Evolutionary conservation across 306 rosid genomes (phyloP), one percentile per base, ranked within the genome.

Genomic region (Echinosophora koreensis): DNA sequence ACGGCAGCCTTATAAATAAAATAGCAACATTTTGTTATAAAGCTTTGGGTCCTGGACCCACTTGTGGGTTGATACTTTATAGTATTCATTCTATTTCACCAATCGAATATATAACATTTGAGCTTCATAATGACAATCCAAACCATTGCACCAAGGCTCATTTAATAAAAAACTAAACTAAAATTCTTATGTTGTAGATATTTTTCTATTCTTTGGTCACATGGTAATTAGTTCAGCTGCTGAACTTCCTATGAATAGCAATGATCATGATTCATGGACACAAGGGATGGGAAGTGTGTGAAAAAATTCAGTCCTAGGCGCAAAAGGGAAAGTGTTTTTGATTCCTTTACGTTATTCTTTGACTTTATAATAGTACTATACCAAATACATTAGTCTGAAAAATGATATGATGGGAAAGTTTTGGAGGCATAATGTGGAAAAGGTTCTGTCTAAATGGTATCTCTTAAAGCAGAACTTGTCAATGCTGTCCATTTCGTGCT

Each of bases 401-500:
- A 10, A 74, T 87, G 80, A 59, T 55, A 42, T 52, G 67, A 62
- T 74, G 76, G 73, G 72, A 84, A 78, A 58, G 51, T 64, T 62
- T 49, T 49, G 77, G 72, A 70, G 56, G 72, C 74, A 61, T n/a
- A n/a, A 39, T 2, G 44, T 77, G 57, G 17, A 60, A 65, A 64
- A 58, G 37, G 77, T 71, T 69, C 22, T 82, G 59, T 52, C 55
- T 32, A 81, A 37, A 35, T 69, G 79, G 78, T 71, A 71, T 84
- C 72, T 65, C 15, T 51, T 65, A 68, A 66, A 58, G 81, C 38
- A 46, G 44, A 77, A 16, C 41, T 72, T 65, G 66, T 74, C 66
- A 49, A 69, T 74, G 85, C 77, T 71, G 77, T 83, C 87, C 6
- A 70, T 74, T 76, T 61, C 49, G 42, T 66, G 27, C 27, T 74